These are phyloP conservation scores for Trichophyton equinum DNA, from an alignment of 2,329 filamentous ascomycete genomes.

Conservation along the genomic window DNA sequence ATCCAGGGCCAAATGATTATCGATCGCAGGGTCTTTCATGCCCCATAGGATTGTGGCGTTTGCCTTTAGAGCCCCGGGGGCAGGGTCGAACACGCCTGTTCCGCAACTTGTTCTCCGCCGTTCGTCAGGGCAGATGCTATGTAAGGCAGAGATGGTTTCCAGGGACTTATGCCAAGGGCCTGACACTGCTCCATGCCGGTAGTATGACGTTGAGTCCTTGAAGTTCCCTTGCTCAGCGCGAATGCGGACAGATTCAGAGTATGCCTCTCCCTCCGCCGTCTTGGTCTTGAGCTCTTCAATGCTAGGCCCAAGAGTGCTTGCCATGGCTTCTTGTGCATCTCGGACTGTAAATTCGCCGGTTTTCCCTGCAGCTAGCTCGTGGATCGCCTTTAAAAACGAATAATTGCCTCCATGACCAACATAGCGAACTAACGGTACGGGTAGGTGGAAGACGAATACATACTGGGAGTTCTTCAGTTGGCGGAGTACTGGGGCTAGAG, in stretches of 20 bases:
- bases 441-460: conserved; percentile 43
- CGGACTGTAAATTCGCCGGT: conserved; percentile 21
- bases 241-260: conserved; percentile 30
- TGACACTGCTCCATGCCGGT: conserved; percentile 38
- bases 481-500: conserved; percentile 35
- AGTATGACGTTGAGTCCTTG: conserved; percentile 41
- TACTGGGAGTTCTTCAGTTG: conserved; percentile 43
- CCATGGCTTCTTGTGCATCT: conserved; percentile 37
- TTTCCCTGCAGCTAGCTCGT: conserved; percentile 28
- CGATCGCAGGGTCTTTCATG: conserved; percentile 40
- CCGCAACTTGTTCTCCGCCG: conserved; percentile 26
- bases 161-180: conserved; percentile 41
- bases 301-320: conserved; percentile 41
- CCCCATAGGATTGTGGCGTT: conserved; percentile 44
- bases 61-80: conserved; percentile 38
- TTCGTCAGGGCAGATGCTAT: conserved; percentile 27
- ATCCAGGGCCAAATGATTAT: conserved; percentile 38
- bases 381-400: conserved; percentile 35
- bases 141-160: conserved; percentile 37
- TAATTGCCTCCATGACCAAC: conserved; percentile 39
- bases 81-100: conserved; percentile 34
- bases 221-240: conserved; percentile 35
- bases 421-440: conserved; percentile 32
- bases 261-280: conserved; percentile 23
- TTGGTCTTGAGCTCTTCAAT: conserved; percentile 30